phyloP scores from a whole-genome alignment of 2,329 filamentous ascomycete species.

The Epicoccum sorghinum region DNA sequence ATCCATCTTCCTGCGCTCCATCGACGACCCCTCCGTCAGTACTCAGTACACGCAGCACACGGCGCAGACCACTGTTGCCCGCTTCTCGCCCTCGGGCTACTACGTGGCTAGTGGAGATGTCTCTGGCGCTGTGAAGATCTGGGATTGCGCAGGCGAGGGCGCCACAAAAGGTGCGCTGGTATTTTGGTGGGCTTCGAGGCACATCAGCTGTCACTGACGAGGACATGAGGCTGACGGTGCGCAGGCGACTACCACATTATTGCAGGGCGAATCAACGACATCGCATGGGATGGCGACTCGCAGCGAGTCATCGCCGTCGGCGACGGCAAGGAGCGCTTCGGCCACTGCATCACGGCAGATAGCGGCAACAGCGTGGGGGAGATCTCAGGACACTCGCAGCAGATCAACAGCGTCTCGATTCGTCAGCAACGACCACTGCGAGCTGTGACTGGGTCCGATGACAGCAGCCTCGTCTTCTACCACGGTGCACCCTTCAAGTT shows the following conservation, averaged over 20 bases:
- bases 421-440: slow-evolving; percentile 88
- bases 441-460: slow-evolving; percentile 89
- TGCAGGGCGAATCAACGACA: slow-evolving; percentile 91
- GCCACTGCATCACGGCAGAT: slow-evolving; percentile 87
- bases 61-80: slow-evolving; percentile 84
- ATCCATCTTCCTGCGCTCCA: slow-evolving; percentile 93
- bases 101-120: slow-evolving; percentile 93
- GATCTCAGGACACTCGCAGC: slow-evolving; percentile 87
- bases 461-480: slow-evolving; percentile 87
- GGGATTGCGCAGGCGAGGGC: slow-evolving; percentile 85
- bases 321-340: slow-evolving; percentile 90
- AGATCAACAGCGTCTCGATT: slow-evolving; percentile 90
- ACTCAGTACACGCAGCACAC: slow-evolving; percentile 95
- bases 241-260: slow-evolving; percentile 89
- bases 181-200: not conserved
- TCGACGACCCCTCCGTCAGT: slow-evolving; percentile 83
- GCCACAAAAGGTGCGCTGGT: slow-evolving; percentile 72
- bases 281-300: slow-evolving; percentile 97
- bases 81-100: slow-evolving; percentile 92
- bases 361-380: slow-evolving; percentile 96
- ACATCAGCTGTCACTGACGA: not conserved
- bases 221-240: slow-evolving; percentile 34
- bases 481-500: slow-evolving; percentile 97
- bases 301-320: slow-evolving; percentile 96
- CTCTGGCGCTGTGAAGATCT: slow-evolving; percentile 83